phyloP scores from a whole-genome alignment of 116 monocot species.

The Posidonia oceanica region DNA sequence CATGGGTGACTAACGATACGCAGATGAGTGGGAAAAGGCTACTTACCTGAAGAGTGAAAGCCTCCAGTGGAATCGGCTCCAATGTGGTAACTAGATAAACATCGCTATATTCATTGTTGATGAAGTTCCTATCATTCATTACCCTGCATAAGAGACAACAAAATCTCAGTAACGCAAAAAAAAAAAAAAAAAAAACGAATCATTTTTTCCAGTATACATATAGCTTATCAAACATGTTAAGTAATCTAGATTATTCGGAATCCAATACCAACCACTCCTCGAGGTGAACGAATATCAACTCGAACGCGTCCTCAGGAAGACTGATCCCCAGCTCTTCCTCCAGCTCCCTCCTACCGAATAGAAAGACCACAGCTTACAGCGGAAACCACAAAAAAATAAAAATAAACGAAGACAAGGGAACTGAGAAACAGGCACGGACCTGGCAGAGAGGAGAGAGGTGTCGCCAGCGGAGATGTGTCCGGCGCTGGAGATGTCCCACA shows the following conservation, averaged over 20 bases:
- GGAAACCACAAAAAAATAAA: neutral
- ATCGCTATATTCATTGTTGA: slow-evolving; percentile 92
- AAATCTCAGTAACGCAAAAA: neutral
- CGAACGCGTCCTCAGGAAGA: slow-evolving; percentile 87
- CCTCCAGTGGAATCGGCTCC: slow-evolving; percentile 81
- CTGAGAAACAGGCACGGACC: slow-evolving; percentile 17
- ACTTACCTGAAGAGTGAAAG: slow-evolving; percentile 78
- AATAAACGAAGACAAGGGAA: neutral
- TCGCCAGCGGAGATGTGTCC: slow-evolving; percentile 90
- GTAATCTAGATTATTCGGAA: too few species aligned
- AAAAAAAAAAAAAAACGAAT: neutral
- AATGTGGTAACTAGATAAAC: slow-evolving; percentile 91
- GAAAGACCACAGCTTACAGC: neutral
- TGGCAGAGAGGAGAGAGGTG: slow-evolving; percentile 68
- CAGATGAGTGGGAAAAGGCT: too few species aligned
- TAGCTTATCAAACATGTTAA: too few species aligned
- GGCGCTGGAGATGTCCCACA: slow-evolving; percentile 95
- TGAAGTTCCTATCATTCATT: slow-evolving; percentile 65
- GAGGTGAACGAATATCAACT: slow-evolving; percentile 80
- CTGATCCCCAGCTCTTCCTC: slow-evolving; percentile 83
- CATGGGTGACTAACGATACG: too few species aligned
- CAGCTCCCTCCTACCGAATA: slow-evolving; percentile 64
- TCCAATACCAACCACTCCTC: slow-evolving; percentile 54
- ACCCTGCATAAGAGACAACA: slow-evolving; percentile 37
- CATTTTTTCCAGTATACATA: too few species aligned